phyloP scores from a whole-genome alignment of 2,329 filamentous ascomycete genomes.

The Penicillium sp. region DNA sequence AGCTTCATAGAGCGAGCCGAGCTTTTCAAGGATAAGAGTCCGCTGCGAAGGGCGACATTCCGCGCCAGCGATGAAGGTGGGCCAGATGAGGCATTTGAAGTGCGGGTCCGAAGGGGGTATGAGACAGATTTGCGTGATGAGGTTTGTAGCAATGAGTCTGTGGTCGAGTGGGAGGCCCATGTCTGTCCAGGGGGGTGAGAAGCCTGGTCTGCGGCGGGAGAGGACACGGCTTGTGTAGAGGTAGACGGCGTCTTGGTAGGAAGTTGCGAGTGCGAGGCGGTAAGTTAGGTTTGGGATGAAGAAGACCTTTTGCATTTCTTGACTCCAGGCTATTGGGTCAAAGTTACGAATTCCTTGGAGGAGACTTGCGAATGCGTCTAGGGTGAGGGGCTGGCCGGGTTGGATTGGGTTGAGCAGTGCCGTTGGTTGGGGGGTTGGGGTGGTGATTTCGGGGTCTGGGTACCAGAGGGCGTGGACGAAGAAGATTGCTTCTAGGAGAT shows the following conservation, averaged over 20 bases:
- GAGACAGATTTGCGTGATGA: slow-evolving; percentile 37
- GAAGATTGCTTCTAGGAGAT: slow-evolving; percentile 42
- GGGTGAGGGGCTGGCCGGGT: slow-evolving; percentile 27
- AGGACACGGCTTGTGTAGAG: slow-evolving; percentile 42
- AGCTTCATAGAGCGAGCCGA: slow-evolving; percentile 35
- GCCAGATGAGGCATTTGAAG: slow-evolving; percentile 47
- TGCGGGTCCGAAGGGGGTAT: slow-evolving; percentile 37
- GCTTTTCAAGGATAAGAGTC: slow-evolving; percentile 32
- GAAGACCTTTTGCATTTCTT: slow-evolving; percentile 37
- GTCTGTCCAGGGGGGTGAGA: slow-evolving; percentile 22
- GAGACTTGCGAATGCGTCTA: slow-evolving; percentile 32
- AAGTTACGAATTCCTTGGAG: slow-evolving; percentile 41
- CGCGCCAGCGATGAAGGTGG: slow-evolving; percentile 45
- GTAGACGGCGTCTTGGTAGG: slow-evolving; percentile 42
- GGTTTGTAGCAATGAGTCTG: slow-evolving; percentile 27
- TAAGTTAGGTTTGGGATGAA: slow-evolving; percentile 50
- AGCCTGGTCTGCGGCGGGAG: slow-evolving; percentile 29
- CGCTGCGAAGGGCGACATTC: slow-evolving; percentile 38
- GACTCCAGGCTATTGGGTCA: slow-evolving; percentile 38
- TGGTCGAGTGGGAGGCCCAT: slow-evolving; percentile 33
- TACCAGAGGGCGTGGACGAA: slow-evolving; percentile 41
- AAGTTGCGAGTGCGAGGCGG: slow-evolving; percentile 48
- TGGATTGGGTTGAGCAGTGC: slow-evolving; percentile 29
- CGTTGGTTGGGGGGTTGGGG: slow-evolving; percentile 26
- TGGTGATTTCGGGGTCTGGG: slow-evolving; percentile 25